Evolutionary conservation across 805 yeast species (phyloP), one percentile per base, ranked within the genome.

Genomic region (Komagataella pseudopastoris): DNA sequence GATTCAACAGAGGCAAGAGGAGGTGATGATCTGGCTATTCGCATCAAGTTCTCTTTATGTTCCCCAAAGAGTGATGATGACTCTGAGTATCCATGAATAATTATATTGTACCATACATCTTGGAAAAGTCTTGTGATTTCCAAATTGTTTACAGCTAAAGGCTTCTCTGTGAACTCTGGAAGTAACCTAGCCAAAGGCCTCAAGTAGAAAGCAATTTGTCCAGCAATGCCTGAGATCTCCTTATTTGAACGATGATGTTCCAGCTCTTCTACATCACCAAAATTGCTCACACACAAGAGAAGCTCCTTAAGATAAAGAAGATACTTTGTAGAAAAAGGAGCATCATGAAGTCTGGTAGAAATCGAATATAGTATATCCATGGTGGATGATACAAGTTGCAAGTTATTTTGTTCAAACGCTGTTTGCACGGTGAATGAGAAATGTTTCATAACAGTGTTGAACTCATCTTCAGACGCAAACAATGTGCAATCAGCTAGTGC

Each of bases 41-140:
- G 70, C 58, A 76, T 71, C 46, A 91, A 71, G 23, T 78, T 77
- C 0, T 57, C 57, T 46, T 66, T 63, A 59, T 77, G 74, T n/a
- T 67, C 66, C 51, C 68, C 66, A 14, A 79, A 75, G 60, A 81
- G 69, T 12, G 71, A 70, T 0, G 93, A 81, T 44, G 72, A 72
- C 51, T 71, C 71, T n/a, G 80, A 76, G 62, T 82, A 88, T 0
- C 99, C 99, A 65, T 93, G 96, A 23, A 90, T 85, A 3, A 83
- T 91, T 74, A 93, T 72, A 60, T 91, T 93, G 64, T 88, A 88
- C 99, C 99, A 93, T 47, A 88, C 80, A 64, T 93, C 85, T 60
- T 95, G 77, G 71, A 91, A 88, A 53, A 82, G 69, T 48, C 76
- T 73, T 49, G 80, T 69, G 1, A 80, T 69, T 1, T 69, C 69